phyloP scores from a whole-genome alignment of 2,329 filamentous ascomycete species.

The Talaromyces pinophilus region DNA sequence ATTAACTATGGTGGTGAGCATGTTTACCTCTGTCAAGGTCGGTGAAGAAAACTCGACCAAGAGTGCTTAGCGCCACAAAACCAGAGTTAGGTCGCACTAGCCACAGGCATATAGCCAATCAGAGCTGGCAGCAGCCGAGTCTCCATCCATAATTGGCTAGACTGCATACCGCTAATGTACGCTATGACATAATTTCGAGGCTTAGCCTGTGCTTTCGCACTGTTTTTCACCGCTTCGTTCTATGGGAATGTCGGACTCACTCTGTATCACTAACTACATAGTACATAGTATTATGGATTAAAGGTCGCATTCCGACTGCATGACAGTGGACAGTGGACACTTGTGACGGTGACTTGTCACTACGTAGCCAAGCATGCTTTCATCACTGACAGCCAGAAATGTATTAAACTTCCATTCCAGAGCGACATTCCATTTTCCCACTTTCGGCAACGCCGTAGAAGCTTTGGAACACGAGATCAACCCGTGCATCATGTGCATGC shows the following conservation, averaged over 20 bases:
- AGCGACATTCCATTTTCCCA: slow-evolving; percentile 2
- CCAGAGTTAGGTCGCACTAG: slow-evolving; percentile 11
- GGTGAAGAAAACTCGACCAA: slow-evolving; percentile 10
- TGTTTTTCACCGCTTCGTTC: slow-evolving; percentile 16
- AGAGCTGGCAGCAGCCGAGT: background rate
- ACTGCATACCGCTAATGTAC: slow-evolving; percentile 6
- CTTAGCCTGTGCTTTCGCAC: slow-evolving; percentile 3
- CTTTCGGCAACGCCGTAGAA: slow-evolving; percentile 12
- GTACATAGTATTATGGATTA: no score
- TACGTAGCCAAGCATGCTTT: background rate
- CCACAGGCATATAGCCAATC: background rate
- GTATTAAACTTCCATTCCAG: background rate
- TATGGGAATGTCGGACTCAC: slow-evolving; percentile 3
- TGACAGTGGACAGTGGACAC: background rate
- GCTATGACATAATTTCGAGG: slow-evolving; percentile 17
- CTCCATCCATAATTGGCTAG: background rate
- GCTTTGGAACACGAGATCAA: slow-evolving; percentile 2
- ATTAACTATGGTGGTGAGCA: background rate
- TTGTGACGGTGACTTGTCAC: background rate
- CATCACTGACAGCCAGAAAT: background rate
- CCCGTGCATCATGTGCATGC: background rate
- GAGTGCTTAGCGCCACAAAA: slow-evolving; percentile 12
- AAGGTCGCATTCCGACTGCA: slow-evolving; percentile 1
- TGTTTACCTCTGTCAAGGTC: slow-evolving; percentile 2
- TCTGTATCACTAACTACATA: background rate